Conservation (phyloP, 164 flowering plant genomes). For the Vitis labrusca region DNA sequence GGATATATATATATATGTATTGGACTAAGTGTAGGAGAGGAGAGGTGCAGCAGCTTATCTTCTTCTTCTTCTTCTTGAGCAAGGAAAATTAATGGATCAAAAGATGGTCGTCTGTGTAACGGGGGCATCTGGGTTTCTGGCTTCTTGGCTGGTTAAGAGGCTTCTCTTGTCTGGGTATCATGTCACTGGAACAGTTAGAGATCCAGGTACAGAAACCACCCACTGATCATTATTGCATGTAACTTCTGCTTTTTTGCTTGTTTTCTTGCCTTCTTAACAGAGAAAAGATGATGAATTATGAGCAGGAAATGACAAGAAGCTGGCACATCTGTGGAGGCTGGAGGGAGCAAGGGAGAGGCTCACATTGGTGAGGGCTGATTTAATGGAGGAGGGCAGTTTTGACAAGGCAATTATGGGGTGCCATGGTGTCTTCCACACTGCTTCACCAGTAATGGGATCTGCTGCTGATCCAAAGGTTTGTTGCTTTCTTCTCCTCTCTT, state of each 20-base stretch:
- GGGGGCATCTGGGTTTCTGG: conserved; percentile 67
- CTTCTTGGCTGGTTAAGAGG: conserved; percentile 73
- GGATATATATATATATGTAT: too few relatives aligned
- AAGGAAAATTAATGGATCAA: conserved; percentile 13
- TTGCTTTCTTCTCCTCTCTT: not conserved
- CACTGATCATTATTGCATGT: not conserved
- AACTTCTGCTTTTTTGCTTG: not conserved
- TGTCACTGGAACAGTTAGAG: conserved; percentile 64
- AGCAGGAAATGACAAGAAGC: conserved; percentile 59
- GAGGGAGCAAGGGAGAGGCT: conserved; percentile 90
- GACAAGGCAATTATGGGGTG: conserved; percentile 78
- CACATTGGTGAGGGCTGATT: conserved; percentile 62
- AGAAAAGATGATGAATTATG: not conserved
- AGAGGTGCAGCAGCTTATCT: too few relatives aligned
- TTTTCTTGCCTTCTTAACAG: not conserved
- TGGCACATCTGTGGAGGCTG: conserved; percentile 66
- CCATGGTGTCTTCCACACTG: conserved; percentile 86
- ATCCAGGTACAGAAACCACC: conserved; percentile 39
- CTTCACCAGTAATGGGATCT: conserved; percentile 74
- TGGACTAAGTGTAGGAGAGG: too few relatives aligned
- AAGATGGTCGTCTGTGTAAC: conserved; percentile 59
- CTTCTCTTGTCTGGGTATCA: conserved; percentile 55
- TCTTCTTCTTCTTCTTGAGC: too few relatives aligned
- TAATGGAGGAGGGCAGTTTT: conserved; percentile 80
- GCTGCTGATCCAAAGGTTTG: conserved; percentile 65